Evolutionary conservation across 2,329 filamentous ascomycete species (phyloP).

Genomic region (Aspergillus versicolor): DNA sequence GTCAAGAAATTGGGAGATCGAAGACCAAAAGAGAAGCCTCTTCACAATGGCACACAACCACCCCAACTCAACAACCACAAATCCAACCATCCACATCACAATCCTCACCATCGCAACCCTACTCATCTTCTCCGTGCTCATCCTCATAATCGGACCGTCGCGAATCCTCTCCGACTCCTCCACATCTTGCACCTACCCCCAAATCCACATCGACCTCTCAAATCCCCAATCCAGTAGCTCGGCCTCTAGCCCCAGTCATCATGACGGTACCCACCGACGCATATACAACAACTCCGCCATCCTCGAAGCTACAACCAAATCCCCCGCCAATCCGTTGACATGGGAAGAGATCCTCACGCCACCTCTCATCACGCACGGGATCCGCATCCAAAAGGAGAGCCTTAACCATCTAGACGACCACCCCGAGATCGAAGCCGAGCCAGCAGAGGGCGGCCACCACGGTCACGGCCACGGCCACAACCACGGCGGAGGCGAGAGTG

Average conservation of each 20-base stretch:
- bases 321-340: not conserved
- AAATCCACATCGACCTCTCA: not conserved
- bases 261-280: not conserved
- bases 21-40: not conserved
- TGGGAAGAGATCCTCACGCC: conserved; percentile 13
- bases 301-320: not conserved
- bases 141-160: conserved; percentile 8
- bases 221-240: not conserved
- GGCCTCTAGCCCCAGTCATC: not conserved
- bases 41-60: not conserved
- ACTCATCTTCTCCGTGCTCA: not conserved
- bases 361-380: not conserved
- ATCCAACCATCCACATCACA: conserved; percentile 8
- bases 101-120: conserved; percentile 6
- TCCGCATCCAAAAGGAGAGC: not conserved
- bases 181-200: not conserved
- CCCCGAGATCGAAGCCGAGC: not conserved
- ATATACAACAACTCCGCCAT: not conserved
- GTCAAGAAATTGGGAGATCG: not conserved
- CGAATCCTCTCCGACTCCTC: conserved; percentile 1
- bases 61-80: not conserved
- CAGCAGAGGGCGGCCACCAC: not conserved
- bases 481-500: too few relatives aligned
- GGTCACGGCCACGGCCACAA: not conserved
- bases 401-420: not conserved